phyloP scores from a whole-genome alignment of 2,329 filamentous ascomycete species.

The Microdochium trichocladiopsis region DNA sequence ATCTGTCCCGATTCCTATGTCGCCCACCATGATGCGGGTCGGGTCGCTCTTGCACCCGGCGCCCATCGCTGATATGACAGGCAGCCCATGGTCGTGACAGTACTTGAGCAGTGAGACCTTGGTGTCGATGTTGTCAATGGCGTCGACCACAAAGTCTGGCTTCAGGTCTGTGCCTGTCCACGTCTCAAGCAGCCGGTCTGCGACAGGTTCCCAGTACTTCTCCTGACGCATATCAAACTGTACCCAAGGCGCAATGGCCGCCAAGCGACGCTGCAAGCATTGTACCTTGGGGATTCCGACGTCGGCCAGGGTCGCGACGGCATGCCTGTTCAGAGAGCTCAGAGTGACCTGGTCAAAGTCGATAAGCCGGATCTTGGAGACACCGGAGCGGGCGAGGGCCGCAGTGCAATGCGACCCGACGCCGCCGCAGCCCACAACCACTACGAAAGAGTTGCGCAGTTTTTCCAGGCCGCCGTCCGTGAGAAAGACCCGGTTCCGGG shows the following conservation, averaged over 20 bases:
- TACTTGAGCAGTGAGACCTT: conserved; percentile 89
- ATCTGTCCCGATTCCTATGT: conserved; percentile 82
- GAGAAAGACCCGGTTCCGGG: conserved; percentile 87
- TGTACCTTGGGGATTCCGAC: conserved; percentile 90
- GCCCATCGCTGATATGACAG: conserved; percentile 92
- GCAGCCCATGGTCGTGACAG: conserved; percentile 70
- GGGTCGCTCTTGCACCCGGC: conserved; percentile 87
- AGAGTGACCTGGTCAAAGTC: conserved; percentile 98
- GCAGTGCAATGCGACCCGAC: conserved; percentile 90
- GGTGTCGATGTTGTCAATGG: conserved; percentile 96
- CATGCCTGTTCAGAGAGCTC: conserved; percentile 91
- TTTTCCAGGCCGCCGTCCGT: conserved; percentile 72
- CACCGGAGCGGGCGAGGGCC: conserved; percentile 81
- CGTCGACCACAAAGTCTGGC: conserved; percentile 89
- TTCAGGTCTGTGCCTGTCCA: conserved; percentile 55
- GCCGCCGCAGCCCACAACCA: conserved; percentile 89
- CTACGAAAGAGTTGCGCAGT: conserved; percentile 73
- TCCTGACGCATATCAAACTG: conserved; percentile 81
- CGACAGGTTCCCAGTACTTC: conserved; percentile 66
- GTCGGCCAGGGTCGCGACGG: conserved; percentile 87
- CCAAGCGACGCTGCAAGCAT: conserved; percentile 70
- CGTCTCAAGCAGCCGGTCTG: conserved; percentile 57
- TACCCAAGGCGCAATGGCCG: conserved; percentile 88
- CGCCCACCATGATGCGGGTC: conserved; percentile 81
- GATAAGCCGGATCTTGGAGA: conserved; percentile 78